These are phyloP conservation scores for Spongospora subterranea DNA, from an alignment of 208 protist species.

Conservation along the genomic window DNA sequence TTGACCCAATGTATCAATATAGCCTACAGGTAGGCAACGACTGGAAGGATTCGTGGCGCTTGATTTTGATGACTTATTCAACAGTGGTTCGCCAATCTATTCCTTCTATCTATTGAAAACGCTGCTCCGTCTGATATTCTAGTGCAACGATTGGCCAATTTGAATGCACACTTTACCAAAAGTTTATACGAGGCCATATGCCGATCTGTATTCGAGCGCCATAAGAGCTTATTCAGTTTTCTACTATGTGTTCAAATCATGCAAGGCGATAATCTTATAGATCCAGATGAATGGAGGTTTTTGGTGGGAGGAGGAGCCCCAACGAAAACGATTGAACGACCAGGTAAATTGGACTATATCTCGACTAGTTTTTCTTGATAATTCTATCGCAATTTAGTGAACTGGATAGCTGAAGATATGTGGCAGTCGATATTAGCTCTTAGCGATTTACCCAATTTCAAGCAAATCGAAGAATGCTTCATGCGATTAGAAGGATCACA, in stretches of 20 bases:
- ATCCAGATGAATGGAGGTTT: slow-evolving; percentile 83
- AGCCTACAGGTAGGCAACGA: slow-evolving; percentile 68
- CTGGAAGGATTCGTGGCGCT: slow-evolving; percentile 87
- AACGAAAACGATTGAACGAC: slow-evolving; percentile 49
- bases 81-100: slow-evolving; percentile 92
- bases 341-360: not conserved
- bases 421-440: slow-evolving; percentile 91
- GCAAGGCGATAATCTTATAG: slow-evolving; percentile 81
- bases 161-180: slow-evolving; percentile 92
- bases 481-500: slow-evolving; percentile 65
- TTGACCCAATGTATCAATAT: slow-evolving; percentile 89
- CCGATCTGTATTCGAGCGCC: slow-evolving; percentile 95
- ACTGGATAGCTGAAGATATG: slow-evolving; percentile 88
- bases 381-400: slow-evolving; percentile 63
- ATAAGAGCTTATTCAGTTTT: slow-evolving; percentile 97
- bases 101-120: slow-evolving; percentile 76
- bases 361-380: not conserved
- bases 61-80: not conserved
- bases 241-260: slow-evolving; percentile 83
- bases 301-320: slow-evolving; percentile 70
- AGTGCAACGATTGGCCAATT: slow-evolving; percentile 80
- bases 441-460: slow-evolving; percentile 83
- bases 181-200: slow-evolving; percentile 95
- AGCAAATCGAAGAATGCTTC: slow-evolving; percentile 82
- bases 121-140: slow-evolving; percentile 72